Conservation (phyloP, 78 protist species). For the Dictyostelium purpureum region DNA sequence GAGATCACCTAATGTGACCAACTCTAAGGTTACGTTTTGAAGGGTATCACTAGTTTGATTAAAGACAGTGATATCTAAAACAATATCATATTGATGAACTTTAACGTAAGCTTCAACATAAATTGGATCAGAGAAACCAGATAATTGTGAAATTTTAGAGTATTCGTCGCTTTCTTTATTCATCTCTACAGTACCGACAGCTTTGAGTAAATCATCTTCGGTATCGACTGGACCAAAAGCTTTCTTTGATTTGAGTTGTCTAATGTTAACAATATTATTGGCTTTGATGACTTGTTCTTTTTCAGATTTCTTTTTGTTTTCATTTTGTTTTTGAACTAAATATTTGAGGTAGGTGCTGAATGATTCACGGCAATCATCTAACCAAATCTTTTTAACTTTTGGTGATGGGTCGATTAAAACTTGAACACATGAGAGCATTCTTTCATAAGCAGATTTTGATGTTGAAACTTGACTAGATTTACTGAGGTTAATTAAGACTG, state of each 20-base stretch:
- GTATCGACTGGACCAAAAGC: slow-evolving; percentile 73
- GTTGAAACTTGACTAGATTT: slow-evolving; percentile 34
- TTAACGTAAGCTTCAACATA: slow-evolving; percentile 97
- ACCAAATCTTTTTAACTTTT: slow-evolving; percentile 19
- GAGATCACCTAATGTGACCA: slow-evolving; percentile 96
- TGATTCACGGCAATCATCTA: slow-evolving; percentile 77
- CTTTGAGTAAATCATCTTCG: slow-evolving; percentile 52
- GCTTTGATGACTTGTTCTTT: slow-evolving; percentile 68
- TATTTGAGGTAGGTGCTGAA: slow-evolving; percentile 40
- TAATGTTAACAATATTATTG: slow-evolving; percentile 81
- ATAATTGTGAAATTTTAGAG: slow-evolving; percentile 89
- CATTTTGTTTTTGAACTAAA: background rate
- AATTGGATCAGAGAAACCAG: slow-evolving; percentile 95
- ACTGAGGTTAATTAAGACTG: slow-evolving; percentile 80
- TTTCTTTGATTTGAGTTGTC: slow-evolving; percentile 80
- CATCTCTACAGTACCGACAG: background rate
- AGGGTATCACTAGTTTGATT: slow-evolving; percentile 94
- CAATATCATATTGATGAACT: slow-evolving; percentile 97
- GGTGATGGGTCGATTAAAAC: slow-evolving; percentile 45
- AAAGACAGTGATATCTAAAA: slow-evolving; percentile 84
- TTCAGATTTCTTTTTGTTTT: slow-evolving; percentile 34
- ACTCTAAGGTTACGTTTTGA: slow-evolving; percentile 94
- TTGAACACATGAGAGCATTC: slow-evolving; percentile 81
- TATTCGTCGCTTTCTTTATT: slow-evolving; percentile 55
- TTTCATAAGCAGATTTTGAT: slow-evolving; percentile 72